A percentile compares a stretch with the other conserved stretches of the same genome.
phyloP scores from a whole-genome alignment of 768 basidiomycete genomes.

The Daedaleopsis sinensis region DNA sequence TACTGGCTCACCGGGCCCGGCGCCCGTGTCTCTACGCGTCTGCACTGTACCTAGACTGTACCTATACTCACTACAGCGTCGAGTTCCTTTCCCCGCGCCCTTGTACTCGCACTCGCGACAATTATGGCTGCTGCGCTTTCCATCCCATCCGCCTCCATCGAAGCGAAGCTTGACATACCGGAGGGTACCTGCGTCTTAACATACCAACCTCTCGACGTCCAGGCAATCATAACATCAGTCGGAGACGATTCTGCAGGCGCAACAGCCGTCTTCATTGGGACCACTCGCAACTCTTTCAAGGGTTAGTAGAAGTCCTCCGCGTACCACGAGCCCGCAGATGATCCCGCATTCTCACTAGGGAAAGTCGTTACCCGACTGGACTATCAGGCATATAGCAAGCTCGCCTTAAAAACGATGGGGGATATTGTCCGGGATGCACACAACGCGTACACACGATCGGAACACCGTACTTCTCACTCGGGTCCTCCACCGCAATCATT shows the following conservation, averaged over 20 bases:
- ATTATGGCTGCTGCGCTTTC: slow-evolving; percentile 10
- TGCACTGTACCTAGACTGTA: background rate
- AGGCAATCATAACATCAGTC: slow-evolving; percentile 63
- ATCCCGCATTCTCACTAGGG: slow-evolving; percentile 4
- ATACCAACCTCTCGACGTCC: slow-evolving; percentile 56
- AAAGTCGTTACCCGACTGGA: slow-evolving; percentile 73
- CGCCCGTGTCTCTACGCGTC: too few relatives aligned
- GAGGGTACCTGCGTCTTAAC: slow-evolving; percentile 62
- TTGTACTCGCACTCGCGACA: background rate
- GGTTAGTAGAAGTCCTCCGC: slow-evolving; percentile 42
- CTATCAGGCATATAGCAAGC: slow-evolving; percentile 81
- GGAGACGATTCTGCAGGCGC: slow-evolving; percentile 70
- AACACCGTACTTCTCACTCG: slow-evolving; percentile 23
- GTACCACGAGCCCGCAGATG: background rate
- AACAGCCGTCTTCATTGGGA: slow-evolving; percentile 78
- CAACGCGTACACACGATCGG: slow-evolving; percentile 44
- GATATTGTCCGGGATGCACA: slow-evolving; percentile 56
- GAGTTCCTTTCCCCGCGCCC: too few relatives aligned
- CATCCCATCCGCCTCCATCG: slow-evolving; percentile 40
- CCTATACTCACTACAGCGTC: too few relatives aligned
- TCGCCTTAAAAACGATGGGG: slow-evolving; percentile 78
- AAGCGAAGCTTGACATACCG: slow-evolving; percentile 42
- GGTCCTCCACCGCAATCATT: slow-evolving; percentile 28
- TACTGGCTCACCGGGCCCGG: too few relatives aligned
- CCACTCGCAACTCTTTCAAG: slow-evolving; percentile 85